Base-by-base conservation (phyloP, 805 yeast genomes). In the Suhomyces sp. region DNA sequence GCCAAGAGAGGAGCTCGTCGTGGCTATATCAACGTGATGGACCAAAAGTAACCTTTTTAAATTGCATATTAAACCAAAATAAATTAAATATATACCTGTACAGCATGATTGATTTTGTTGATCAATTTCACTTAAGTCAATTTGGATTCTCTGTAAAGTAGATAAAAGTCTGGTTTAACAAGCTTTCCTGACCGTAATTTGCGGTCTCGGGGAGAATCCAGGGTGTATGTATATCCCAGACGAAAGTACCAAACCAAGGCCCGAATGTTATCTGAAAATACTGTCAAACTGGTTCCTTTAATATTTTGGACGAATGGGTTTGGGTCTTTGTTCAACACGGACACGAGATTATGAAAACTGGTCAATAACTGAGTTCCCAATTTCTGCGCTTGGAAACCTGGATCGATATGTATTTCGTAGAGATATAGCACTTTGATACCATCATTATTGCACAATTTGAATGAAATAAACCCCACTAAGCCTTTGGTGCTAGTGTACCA, bases 1-100 rank as follows among this genome's bases (percentile, higher is more conserved):
- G 45, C 50, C 15, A 61, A 60, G 46, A 54, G 58, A 38, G 58
- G 53, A 11, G 53, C 54, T 4, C 58, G 65, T 32, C 59, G 69
- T 48, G 64, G 77, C 4, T 82, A 82, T 50, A 86, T 82, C 29
- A 83, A 82, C 54, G 82, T 81, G 6, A 76, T 81, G 82, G 40
- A 41, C 21, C 36, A 38, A 32, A 32, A 36, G 31, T 30, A 25
- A 18, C n/a, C n/a, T n/a, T n/a, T 15, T 13, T 25, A 16, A 13
- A 10, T 19, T 23, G 21, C 14, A 32, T 20, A 13, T 32, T 13
- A 21, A 16, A 28, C n/a, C n/a, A 9, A 14, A 21, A 9, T 12
- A 15, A 10, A 25, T 19, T 26, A 19, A 5, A 32, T 11, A 16
- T 22, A 28, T 17, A 20, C 21, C 18, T 20, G 29, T 25, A 24